Percentiles rank a stretch among this genome's conserved stretches.
Evolutionary conservation across 192 early-diverging fungal genomes (phyloP).

Genomic region (Diversispora epigaea): DNA sequence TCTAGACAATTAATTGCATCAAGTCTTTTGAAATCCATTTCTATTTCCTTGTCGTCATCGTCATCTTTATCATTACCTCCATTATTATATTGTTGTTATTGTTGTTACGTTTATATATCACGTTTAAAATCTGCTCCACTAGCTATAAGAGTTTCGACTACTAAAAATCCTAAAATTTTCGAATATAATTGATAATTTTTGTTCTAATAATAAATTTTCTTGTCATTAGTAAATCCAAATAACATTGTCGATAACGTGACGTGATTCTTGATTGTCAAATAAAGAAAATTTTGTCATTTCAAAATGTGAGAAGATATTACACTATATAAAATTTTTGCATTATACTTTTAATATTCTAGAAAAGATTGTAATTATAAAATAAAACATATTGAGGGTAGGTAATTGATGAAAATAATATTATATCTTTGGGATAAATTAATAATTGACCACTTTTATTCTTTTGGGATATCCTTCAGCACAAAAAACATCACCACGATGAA

Average conservation of each 20-base stretch:
- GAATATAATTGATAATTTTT: slow-evolving; percentile 94
- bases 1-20: slow-evolving; percentile 92
- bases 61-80: too few relatives aligned
- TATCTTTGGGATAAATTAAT: slow-evolving; percentile 88
- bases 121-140: slow-evolving; percentile 97
- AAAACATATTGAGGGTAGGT: slow-evolving; percentile 88
- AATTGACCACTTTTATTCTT: slow-evolving; percentile 88
- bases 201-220: slow-evolving; percentile 91
- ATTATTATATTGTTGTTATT: too few relatives aligned
- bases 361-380: too few relatives aligned
- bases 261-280: slow-evolving; percentile 94
- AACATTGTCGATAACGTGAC: slow-evolving; percentile 98
- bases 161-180: slow-evolving; percentile 93
- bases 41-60: slow-evolving; percentile 66
- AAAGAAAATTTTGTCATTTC: too few relatives aligned
- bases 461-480: slow-evolving; percentile 87
- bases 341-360: too few relatives aligned
- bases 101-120: slow-evolving; percentile 83
- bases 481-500: slow-evolving; percentile 95
- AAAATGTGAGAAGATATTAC: too few relatives aligned
- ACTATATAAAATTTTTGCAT: too few relatives aligned
- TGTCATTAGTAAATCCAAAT: slow-evolving; percentile 99
- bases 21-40: slow-evolving; percentile 92
- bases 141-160: slow-evolving; percentile 92
- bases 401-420: slow-evolving; percentile 92